phyloP scores from a whole-genome alignment of 2,329 filamentous ascomycete genomes.

The Metarhizium album region DNA sequence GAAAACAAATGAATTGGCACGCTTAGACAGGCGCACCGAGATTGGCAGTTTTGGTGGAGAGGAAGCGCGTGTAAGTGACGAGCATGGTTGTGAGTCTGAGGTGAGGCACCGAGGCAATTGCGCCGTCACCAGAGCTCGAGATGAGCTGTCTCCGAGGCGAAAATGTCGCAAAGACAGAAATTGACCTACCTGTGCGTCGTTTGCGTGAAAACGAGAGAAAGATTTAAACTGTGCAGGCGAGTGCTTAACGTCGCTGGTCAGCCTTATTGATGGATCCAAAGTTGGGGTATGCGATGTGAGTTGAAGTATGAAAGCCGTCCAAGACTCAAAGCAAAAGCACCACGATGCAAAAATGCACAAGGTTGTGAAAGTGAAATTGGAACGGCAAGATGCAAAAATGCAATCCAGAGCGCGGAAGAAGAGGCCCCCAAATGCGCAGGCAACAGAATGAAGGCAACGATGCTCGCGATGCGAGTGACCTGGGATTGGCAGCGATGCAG shows the following conservation, averaged over 20 bases:
- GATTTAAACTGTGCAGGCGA: slow-evolving; percentile 14
- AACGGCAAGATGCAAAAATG: slow-evolving; percentile 8
- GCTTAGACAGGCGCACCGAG: neutral
- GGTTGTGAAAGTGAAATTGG: slow-evolving; percentile 5
- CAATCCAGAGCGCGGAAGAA: slow-evolving; percentile 11
- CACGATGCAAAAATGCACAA: slow-evolving; percentile 10
- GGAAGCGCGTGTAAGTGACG: slow-evolving; percentile 1
- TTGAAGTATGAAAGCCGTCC: neutral
- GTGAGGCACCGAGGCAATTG: slow-evolving; percentile 20
- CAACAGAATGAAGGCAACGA: neutral
- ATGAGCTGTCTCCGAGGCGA: slow-evolving; percentile 5
- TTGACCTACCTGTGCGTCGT: slow-evolving; percentile 3
- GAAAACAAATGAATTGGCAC: too few relatives aligned
- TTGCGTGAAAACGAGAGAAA: slow-evolving; percentile 6
- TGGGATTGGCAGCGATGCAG: slow-evolving; percentile 19
- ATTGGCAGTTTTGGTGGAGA: neutral
- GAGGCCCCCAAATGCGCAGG: neutral
- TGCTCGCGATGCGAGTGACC: slow-evolving; percentile 17
- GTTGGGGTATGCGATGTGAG: slow-evolving; percentile 2
- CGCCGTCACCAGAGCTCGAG: neutral
- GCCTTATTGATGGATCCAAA: slow-evolving; percentile 5
- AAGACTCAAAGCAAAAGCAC: neutral
- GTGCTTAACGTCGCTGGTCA: slow-evolving; percentile 8
- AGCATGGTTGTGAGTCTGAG: neutral
- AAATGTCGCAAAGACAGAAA: neutral